A percentile compares a stretch with the other conserved stretches of the same genome.
phyloP scores from a whole-genome alignment of 805 yeast species.

The Yarrowia alimentaria region DNA sequence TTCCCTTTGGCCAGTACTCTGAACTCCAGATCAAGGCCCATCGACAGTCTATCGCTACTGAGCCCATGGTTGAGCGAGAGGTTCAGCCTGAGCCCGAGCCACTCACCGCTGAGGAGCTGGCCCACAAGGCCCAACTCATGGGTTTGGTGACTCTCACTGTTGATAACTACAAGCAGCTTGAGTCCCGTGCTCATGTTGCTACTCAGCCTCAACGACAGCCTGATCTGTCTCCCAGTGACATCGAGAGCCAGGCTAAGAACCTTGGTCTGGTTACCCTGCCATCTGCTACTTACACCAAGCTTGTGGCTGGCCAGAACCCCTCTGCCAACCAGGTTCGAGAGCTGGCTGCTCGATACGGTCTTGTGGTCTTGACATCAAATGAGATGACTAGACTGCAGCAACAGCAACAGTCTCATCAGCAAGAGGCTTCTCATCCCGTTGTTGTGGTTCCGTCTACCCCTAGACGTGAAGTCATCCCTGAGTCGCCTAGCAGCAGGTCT shows the following conservation, averaged over 20 bases:
- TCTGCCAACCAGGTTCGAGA: conserved; percentile 8
- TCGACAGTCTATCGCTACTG: conserved; percentile 29
- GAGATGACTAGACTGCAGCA: conserved; percentile 20
- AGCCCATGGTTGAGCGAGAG: no score
- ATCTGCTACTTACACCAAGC: conserved; percentile 35
- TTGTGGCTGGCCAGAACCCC: conserved; percentile 25
- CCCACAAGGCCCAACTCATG: conserved; percentile 23
- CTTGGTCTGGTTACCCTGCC: conserved; percentile 39
- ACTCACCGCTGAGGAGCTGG: conserved; percentile 29
- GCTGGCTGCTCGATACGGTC: conserved; percentile 9
- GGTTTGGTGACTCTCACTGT: conserved; percentile 31
- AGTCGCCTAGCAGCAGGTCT: background rate
- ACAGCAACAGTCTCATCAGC: background rate
- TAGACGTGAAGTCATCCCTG: background rate
- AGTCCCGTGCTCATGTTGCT: conserved; percentile 28
- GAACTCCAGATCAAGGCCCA: conserved; percentile 30
- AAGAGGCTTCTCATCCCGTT: conserved; percentile 1
- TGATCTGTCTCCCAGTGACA: conserved; percentile 19
- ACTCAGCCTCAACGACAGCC: no score
- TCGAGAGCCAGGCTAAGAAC: conserved; percentile 31
- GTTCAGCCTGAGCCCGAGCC: background rate
- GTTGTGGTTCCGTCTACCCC: conserved; percentile 1
- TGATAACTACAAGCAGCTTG: conserved; percentile 29
- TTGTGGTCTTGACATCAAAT: conserved; percentile 4
- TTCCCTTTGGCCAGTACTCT: conserved; percentile 31